Conservation (phyloP, 352 stramenopile species). For the Phytophthora idaei region DNA sequence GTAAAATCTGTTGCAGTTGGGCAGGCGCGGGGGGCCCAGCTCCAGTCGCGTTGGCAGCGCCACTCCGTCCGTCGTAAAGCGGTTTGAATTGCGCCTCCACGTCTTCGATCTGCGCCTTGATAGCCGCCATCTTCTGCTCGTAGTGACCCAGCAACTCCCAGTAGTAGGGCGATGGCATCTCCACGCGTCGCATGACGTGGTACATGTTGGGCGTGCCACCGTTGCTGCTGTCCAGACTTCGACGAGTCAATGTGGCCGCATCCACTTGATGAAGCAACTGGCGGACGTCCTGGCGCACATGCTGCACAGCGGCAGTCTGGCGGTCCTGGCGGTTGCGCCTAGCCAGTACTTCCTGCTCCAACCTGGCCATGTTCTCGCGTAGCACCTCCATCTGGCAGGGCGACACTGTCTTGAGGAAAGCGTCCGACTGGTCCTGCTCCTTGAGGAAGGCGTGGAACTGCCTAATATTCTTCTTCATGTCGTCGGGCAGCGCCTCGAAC, state of each 20-base stretch:
- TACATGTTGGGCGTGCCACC: constrained; percentile 46
- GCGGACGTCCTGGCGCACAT: constrained; percentile 74
- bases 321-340: constrained; percentile 64
- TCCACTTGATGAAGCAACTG: constrained; percentile 81
- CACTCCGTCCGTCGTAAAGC: constrained; percentile 42
- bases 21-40: constrained; percentile 33
- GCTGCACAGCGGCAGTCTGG: constrained; percentile 64
- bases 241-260: constrained; percentile 63
- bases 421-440: constrained; percentile 72
- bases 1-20: constrained; percentile 72
- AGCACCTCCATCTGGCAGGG: constrained; percentile 57
- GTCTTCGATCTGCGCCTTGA: constrained; percentile 81
- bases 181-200: constrained; percentile 72
- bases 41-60: constrained; percentile 1
- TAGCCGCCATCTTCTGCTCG: constrained; percentile 68
- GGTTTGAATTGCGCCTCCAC: constrained; percentile 71
- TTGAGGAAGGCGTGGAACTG: constrained; percentile 80
- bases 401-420: constrained; percentile 78
- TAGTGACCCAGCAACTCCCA: constrained; percentile 79
- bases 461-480: constrained; percentile 81
- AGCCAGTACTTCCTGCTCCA: constrained; percentile 71
- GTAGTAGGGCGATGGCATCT: constrained; percentile 84
- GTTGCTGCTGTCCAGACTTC: constrained; percentile 63
- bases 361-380: constrained; percentile 54
- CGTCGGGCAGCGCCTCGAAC: constrained; percentile 69